Evolutionary conservation across 257 asterid species (phyloP).

Genomic region (Fraxinus pennsylvanica): DNA sequence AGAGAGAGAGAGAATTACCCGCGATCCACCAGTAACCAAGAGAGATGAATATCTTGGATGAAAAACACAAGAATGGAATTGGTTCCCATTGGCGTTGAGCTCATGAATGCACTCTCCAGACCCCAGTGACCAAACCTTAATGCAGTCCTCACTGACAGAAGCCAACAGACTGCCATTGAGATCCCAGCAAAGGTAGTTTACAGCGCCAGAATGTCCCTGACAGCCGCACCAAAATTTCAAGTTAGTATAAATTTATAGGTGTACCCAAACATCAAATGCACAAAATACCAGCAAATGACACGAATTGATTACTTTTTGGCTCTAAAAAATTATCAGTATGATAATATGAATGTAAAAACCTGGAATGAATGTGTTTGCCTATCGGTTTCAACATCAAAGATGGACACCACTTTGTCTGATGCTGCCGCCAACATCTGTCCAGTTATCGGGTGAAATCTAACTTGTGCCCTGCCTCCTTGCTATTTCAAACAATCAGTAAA

Average conservation of each 20-base stretch:
- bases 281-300: not conserved
- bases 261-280: not conserved
- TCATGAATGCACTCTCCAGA: slow-evolving; percentile 89
- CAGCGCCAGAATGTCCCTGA: slow-evolving; percentile 77
- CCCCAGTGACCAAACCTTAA: slow-evolving; percentile 86
- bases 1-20: slow-evolving; percentile 40
- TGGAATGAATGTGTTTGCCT: slow-evolving; percentile 83
- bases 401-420: slow-evolving; percentile 80
- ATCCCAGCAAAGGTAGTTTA: slow-evolving; percentile 95
- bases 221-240: slow-evolving; percentile 24
- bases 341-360: slow-evolving; percentile 44
- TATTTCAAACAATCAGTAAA: slow-evolving; percentile 29
- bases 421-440: slow-evolving; percentile 95
- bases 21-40: slow-evolving; percentile 83
- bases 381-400: slow-evolving; percentile 87
- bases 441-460: slow-evolving; percentile 85
- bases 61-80: slow-evolving; percentile 88
- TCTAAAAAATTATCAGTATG: not conserved
- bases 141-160: slow-evolving; percentile 86
- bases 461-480: slow-evolving; percentile 99
- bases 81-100: slow-evolving; percentile 71
- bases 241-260: not conserved
- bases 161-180: slow-evolving; percentile 81
- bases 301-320: not conserved
- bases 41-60: slow-evolving; percentile 89